phyloP scores from a whole-genome alignment of 2,329 filamentous ascomycete species.

The Exserohilum rostratum region DNA sequence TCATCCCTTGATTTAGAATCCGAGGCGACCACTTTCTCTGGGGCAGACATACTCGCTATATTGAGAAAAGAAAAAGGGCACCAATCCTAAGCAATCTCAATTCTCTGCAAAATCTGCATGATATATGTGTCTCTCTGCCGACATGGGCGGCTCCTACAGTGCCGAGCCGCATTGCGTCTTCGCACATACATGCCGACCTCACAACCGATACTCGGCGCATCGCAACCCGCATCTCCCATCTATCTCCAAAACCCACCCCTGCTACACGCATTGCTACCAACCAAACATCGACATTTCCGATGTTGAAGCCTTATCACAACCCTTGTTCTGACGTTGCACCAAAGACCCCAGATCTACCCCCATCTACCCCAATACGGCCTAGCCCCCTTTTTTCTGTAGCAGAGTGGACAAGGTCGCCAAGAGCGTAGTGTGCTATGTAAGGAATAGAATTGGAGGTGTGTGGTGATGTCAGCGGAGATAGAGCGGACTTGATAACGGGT shows the following conservation, averaged over 20 bases:
- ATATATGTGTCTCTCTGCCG: not conserved
- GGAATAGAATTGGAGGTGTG: not conserved
- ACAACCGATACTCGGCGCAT: not conserved
- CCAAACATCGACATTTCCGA: not conserved
- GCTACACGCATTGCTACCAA: too few relatives aligned
- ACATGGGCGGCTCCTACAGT: not conserved
- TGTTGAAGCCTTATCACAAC: constrained; percentile 5
- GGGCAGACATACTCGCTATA: not conserved
- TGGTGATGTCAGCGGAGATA: constrained; percentile 13
- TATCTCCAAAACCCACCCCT: too few relatives aligned
- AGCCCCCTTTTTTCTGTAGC: not conserved
- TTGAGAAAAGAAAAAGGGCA: not conserved
- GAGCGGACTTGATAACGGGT: not conserved
- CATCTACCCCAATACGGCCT: not conserved
- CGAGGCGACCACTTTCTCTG: not conserved
- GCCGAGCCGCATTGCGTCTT: not conserved
- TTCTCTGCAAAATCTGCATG: not conserved
- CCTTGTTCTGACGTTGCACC: constrained; percentile 4
- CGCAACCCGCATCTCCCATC: constrained; percentile 1
- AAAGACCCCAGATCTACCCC: constrained; percentile 1
- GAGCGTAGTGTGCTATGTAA: not conserved
- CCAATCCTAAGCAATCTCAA: not conserved
- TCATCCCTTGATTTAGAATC: constrained; percentile 4
- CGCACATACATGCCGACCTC: constrained; percentile 5
- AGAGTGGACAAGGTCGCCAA: not conserved